These are phyloP conservation scores for Samsoniella hepiali DNA, from an alignment of 2,329 filamentous ascomycete genomes.

Conservation along the genomic window DNA sequence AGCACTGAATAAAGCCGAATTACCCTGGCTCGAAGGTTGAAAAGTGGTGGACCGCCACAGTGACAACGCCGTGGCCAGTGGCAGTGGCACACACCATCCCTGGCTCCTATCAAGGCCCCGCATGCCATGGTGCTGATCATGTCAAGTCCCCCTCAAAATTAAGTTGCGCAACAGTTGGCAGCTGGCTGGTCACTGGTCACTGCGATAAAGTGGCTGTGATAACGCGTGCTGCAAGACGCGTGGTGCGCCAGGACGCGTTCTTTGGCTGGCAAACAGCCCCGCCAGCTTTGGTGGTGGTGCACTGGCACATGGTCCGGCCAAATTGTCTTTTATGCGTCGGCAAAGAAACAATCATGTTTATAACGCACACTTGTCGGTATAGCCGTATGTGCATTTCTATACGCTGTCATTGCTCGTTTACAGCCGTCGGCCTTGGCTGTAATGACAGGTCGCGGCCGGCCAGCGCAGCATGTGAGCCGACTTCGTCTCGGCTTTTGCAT, in stretches of 20 bases:
- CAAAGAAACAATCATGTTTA: neutral
- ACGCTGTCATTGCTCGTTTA: neutral
- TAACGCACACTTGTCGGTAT: neutral
- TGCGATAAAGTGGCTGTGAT: neutral
- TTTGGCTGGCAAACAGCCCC: constrained; percentile 11
- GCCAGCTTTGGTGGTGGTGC: neutral
- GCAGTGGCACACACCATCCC: neutral
- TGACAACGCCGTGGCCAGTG: neutral
- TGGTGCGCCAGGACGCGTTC: neutral
- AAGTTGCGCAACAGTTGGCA: neutral
- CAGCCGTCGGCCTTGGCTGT: neutral
- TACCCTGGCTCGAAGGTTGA: neutral
- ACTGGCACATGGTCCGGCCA: neutral
- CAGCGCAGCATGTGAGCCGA: too few species aligned
- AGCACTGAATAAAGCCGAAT: neutral
- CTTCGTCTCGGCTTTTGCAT: neutral
- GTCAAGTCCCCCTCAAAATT: neutral
- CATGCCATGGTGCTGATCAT: neutral
- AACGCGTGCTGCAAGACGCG: neutral
- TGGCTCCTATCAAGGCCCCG: neutral
- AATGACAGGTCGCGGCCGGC: neutral
- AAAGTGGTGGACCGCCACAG: neutral
- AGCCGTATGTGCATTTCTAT: neutral
- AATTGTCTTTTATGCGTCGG: constrained; percentile 7
- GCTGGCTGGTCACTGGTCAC: neutral